Evolutionary conservation across 2,329 filamentous ascomycete species (phyloP).

Genomic region (Stylonectria norvegica): DNA sequence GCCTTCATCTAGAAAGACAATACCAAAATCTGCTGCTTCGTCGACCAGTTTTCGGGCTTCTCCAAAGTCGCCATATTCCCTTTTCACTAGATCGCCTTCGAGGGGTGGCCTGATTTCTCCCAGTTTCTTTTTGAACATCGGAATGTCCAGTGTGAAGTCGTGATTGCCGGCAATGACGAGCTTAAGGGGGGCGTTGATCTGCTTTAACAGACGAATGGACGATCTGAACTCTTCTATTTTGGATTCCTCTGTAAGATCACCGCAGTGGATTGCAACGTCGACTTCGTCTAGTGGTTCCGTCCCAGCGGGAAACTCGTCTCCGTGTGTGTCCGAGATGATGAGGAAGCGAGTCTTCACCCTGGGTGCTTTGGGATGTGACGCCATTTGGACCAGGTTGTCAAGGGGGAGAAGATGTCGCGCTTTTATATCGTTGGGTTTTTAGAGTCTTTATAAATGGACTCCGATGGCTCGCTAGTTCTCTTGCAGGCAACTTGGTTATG

Average conservation of each 20-base stretch:
- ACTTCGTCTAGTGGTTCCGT: not conserved
- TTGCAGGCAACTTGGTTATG: no score
- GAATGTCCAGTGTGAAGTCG: constrained; percentile 41
- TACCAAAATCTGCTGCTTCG: constrained; percentile 25
- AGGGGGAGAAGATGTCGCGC: no score
- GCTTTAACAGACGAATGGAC: constrained; percentile 36
- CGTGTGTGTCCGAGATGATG: constrained; percentile 12
- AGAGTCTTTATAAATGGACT: no score
- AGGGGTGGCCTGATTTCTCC: not conserved
- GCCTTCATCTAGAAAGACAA: constrained; percentile 42
- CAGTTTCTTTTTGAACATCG: constrained; percentile 31
- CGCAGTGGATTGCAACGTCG: constrained; percentile 47
- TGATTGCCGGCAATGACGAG: constrained; percentile 50
- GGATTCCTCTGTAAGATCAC: constrained; percentile 45
- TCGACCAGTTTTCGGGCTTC: constrained; percentile 30
- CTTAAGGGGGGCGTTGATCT: constrained; percentile 43
- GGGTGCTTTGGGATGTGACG: not conserved
- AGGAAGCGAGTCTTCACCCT: constrained; percentile 10
- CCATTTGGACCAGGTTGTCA: no score
- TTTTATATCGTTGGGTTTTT: no score
- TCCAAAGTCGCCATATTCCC: constrained; percentile 36
- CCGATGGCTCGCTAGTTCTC: no score
- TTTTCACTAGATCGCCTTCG: not conserved
- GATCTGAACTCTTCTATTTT: constrained; percentile 39
- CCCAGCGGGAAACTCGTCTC: not conserved